Percentiles rank a stretch among this genome's conserved stretches.
Evolutionary conservation across 2,329 filamentous ascomycete species (phyloP).

Genomic region (Penicillium psychrosexuale): DNA sequence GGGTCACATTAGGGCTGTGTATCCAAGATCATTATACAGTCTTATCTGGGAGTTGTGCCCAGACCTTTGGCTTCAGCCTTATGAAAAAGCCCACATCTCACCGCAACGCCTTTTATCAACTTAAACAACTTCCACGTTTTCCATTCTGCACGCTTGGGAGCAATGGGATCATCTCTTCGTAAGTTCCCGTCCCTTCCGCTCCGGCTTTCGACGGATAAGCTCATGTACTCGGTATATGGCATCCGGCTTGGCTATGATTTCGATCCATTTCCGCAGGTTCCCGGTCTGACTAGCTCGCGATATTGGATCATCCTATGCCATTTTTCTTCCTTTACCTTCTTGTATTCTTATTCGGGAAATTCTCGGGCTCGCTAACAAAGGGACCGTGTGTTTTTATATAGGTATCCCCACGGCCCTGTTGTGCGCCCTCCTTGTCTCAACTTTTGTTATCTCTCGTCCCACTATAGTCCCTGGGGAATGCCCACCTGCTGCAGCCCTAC

Average conservation of each 20-base stretch:
- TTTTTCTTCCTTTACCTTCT: not conserved
- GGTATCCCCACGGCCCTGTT: slow-evolving; percentile 11
- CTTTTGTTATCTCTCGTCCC: slow-evolving; percentile 17
- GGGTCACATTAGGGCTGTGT: not conserved
- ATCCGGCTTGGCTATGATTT: slow-evolving; percentile 25
- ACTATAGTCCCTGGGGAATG: slow-evolving; percentile 17
- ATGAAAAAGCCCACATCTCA: not conserved
- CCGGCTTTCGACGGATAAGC: slow-evolving; percentile 25
- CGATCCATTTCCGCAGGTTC: slow-evolving; percentile 25
- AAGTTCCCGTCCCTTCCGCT: slow-evolving; percentile 22
- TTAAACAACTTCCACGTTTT: not conserved
- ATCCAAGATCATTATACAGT: no score
- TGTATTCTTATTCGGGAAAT: not conserved
- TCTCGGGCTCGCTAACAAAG: slow-evolving; percentile 1
- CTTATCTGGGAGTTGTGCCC: not conserved
- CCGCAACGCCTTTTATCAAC: slow-evolving; percentile 6
- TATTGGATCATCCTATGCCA: slow-evolving; percentile 1
- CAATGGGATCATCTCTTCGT: slow-evolving; percentile 25
- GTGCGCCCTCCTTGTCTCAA: slow-evolving; percentile 9
- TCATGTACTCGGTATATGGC: slow-evolving; percentile 16
- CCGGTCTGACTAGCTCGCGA: slow-evolving; percentile 24
- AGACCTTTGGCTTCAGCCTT: not conserved
- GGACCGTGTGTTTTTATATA: slow-evolving; percentile 10
- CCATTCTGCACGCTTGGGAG: not conserved
- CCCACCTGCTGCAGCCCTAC: slow-evolving; percentile 8